phyloP scores from a whole-genome alignment of 768 basidiomycete genomes.

The Suillus luteus region DNA sequence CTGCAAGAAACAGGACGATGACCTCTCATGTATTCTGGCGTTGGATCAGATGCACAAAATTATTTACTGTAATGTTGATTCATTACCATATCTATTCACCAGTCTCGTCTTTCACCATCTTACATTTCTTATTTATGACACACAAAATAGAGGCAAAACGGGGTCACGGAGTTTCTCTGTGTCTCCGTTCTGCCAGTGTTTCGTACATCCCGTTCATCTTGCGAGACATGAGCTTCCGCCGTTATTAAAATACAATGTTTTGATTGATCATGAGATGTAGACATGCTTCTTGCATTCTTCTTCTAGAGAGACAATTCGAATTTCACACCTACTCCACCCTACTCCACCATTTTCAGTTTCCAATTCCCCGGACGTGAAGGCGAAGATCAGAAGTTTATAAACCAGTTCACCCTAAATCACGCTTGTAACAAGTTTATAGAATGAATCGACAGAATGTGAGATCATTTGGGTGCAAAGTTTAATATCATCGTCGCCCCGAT shows the following conservation, averaged over 20 bases:
- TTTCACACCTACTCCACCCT: neutral
- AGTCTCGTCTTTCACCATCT: neutral
- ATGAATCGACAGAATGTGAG: neutral
- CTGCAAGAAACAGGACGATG: no score
- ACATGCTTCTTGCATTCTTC: slow-evolving; percentile 1
- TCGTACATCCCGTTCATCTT: neutral
- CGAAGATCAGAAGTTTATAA: neutral
- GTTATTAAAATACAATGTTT: slow-evolving; percentile 3
- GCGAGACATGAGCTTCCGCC: neutral
- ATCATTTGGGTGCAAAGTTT: neutral
- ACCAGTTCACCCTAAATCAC: neutral
- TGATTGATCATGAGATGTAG: neutral
- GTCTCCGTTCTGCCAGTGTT: neutral
- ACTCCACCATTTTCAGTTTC: neutral
- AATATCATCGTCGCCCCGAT: neutral
- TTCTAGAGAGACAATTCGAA: neutral
- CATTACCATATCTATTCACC: neutral
- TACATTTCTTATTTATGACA: neutral
- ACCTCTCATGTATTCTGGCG: no score
- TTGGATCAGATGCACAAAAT: neutral
- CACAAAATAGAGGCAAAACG: neutral
- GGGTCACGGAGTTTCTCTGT: neutral
- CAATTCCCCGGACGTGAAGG: slow-evolving; percentile 4
- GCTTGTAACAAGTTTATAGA: neutral
- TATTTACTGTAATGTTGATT: neutral